These are phyloP conservation scores for Dioscorea zingiberensis DNA, from an alignment of 106 monocot genomes.

Conservation along the genomic window DNA sequence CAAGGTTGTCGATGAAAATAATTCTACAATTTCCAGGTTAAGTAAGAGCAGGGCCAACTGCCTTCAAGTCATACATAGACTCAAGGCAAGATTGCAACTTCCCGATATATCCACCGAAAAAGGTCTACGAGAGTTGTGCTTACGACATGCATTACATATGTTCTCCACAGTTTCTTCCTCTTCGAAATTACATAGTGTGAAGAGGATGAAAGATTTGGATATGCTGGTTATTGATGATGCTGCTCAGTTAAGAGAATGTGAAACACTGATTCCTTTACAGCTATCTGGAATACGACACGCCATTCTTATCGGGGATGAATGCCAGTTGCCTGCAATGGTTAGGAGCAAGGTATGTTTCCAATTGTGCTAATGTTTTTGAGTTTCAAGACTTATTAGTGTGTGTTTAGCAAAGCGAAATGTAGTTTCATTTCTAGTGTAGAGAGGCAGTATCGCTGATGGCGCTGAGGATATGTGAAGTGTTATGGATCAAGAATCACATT, in stretches of 20 bases:
- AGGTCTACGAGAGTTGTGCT: constrained; percentile 3
- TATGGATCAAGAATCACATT: too few species aligned
- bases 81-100: not conserved
- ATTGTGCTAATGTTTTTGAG: not conserved
- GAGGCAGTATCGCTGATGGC: too few species aligned
- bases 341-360: constrained; percentile 15
- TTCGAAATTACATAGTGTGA: constrained; percentile 8
- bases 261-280: constrained; percentile 27
- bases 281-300: constrained; percentile 18
- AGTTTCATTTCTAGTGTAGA: too few species aligned
- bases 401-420: too few species aligned
- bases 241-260: constrained; percentile 39
- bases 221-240: constrained; percentile 45
- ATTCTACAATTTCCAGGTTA: not conserved
- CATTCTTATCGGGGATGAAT: constrained; percentile 29
- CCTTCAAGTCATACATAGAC: constrained; percentile 1
- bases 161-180: constrained; percentile 31
- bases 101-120: not conserved
- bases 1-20: not conserved
- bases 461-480: too few species aligned
- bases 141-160: constrained; percentile 3
- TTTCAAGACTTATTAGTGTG: not conserved
- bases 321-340: constrained; percentile 33
- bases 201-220: not conserved
- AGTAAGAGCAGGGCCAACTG: not conserved